Evolutionary conservation across 2,329 filamentous ascomycete genomes (phyloP), one percentile per base, ranked within the genome.

Genomic region (Beauveria australis): DNA sequence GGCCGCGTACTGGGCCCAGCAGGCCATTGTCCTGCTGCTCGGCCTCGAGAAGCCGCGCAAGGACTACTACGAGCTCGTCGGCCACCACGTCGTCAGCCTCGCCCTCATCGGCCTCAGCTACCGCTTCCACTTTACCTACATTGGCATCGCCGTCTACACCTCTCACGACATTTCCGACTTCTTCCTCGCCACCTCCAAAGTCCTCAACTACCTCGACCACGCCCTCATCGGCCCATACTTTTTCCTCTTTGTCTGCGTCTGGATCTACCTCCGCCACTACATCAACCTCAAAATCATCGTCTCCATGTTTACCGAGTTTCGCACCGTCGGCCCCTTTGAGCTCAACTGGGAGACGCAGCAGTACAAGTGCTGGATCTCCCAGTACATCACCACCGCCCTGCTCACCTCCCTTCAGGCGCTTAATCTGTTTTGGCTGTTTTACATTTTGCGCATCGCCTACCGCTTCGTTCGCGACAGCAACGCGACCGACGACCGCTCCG

Each of bases 131-230:
- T 97, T 97, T 74, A 95, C 92, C 22, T 93, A 96, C 75, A 95
- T 97, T 72, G 92, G 92, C 28, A 77, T 97, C 60, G 90, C 91
- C 22, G 91, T 97, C 40, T 97, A 96, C 75, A 91, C 94, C 64
- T 96, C 92, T 10, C 91, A 96, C 74, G 92, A 97, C 71, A 89
- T 97, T 64, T 92, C 88, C 63, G 92, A 97, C 74, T 96, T 97
- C 77, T 97, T 97, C 83, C 82, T 97, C 49, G 92, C 93, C 43
- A 94, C 90, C 2, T 96, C 91, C 63, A 97, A 97, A 78, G 84
- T 87, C 5, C 84, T 97, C 67, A 96, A 96, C 78, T 97, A 97
- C 76, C 77, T 97, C 67, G 89, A 96, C 71, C 86, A 87, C 60
- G 78, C 82, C 61, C 78, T 95, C 51, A 89, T 90, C n/a, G 85